Evolutionary conservation across 2,329 filamentous ascomycete genomes (phyloP), one percentile per base, ranked within the genome.

Genomic region (Falciphora oryzae): DNA sequence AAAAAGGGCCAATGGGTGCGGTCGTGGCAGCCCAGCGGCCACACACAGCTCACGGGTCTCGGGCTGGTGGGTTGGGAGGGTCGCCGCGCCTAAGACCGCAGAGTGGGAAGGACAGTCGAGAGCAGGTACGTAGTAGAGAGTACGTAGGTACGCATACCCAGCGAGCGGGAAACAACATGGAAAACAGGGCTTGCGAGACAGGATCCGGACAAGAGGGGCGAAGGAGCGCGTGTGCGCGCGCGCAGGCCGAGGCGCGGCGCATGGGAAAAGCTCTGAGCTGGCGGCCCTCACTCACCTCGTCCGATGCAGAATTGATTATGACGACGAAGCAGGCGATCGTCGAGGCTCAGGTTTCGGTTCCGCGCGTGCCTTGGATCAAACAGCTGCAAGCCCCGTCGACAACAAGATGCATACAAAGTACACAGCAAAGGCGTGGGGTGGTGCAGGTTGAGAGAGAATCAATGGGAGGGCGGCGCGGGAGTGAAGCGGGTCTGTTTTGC

Each of bases 341-440:
- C n/a, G 18, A 53, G 18, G 44, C 44, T 53, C 44, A 11, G 3
- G 38, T 22, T 22, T 35, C 32, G 4, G 38, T 44, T 25, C 44
- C 8, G 44, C 44, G 44, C 44, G 44, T 53, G 67, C 67, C 67
- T 65, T 65, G 67, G 64, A 61, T 60, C 38, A 29, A 44, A 50
- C 28, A 62, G 60, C 60, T 62, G 60, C 60, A 62, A 22, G 44
- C n/a, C 44, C 44, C 22, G 22, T 44, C 38, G 7, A 25, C 38
- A 44, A 8, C 38, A 61, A 35, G 59, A 44, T 69, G 67, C 67
- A 70, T 68, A 68, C 66, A 66, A 59, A 29, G 56, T 68, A 67
- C 68, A 44, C 68, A 71, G 70, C 68, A 71, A 71, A 68, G 69
- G 71, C 73, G 74, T 77, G 76, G 77, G 75, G 76, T 77, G 68